Evolutionary conservation across 129 eudicot genomes (phyloP), one percentile per base, ranked within the genome.

Genomic region (Flaveria robusta): DNA sequence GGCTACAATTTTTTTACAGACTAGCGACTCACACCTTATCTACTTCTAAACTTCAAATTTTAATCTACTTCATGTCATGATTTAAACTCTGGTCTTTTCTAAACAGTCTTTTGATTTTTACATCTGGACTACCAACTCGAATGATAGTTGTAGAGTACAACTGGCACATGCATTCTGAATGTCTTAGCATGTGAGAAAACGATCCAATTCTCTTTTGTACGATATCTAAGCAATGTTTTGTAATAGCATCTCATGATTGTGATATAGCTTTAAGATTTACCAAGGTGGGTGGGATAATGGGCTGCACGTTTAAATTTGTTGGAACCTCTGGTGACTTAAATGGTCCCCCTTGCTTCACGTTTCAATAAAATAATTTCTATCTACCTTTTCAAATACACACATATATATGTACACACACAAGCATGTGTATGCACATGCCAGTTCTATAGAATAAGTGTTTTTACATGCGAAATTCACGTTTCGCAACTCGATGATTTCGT

Each of bases 331-430:
- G 34, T 62, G 43, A n/a, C 29, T 18, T 4, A 46, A 37, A 55
- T 68, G 76, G 76, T 69, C 81, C 81, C 75, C 76, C 62, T 56
- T 69, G 70, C 81, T 56, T 77, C 58, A 69, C 75, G 76, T 77
- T 68, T 77, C 55, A 12, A 55, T 41, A 41, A 41, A 68, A 77
- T 68, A 49, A 67, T 67, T 76, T 51, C 55, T 65, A 72, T 12
- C 51, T 3, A 14, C 13, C 13, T 49, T 16, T 19, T 64, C 29
- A 16, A 75, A 34, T 8, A 22, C 39, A 34, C 7, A 34, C 0
- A 34, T 1, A 34, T 34, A 34, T 34, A 34, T 34, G 39, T 56
- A 22, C 9, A 50, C 15, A 50, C 19, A 49, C 18, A 49, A 5
- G 11, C 60, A 18, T 52, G 19, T n/a, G 24, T 6, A n/a, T 52